Base-by-base conservation (phyloP, 2,329 filamentous ascomycete species). In the Colletotrichum phormii region DNA sequence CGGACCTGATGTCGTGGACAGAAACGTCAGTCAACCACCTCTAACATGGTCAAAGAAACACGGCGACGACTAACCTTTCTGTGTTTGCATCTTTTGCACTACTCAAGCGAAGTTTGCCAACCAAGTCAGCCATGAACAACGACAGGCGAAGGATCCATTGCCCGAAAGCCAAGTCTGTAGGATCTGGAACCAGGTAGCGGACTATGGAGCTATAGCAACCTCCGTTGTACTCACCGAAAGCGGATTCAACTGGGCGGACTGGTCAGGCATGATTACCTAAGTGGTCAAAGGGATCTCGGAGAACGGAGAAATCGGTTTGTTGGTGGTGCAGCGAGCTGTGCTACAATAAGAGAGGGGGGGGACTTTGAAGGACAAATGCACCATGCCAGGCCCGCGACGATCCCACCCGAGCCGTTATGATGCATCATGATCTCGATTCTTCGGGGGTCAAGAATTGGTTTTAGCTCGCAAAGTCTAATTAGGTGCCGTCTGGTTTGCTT, bases 1-100 rank as follows among this genome's bases (percentile, higher is more conserved):
- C 79, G 75, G 26, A 81, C 73, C 77, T 78, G 54, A 33, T n/a
- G 22, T 51, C 6, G 37, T 24, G 13, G 9, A 37, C 7, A 37
- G 26, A 59, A 59, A 9, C 9, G 53, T 69, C 13, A 69, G 66
- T 35, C 24, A 5, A 42, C 37, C 9, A 9, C 7, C 8, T 33
- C 4, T 7, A 12, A 15, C 7, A 54, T 18, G 7, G 2, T 18
- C 9, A 1, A 26, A 29, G 26, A 5, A 29, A 15, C 24, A 42
- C 8, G 15, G 13, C 18, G 13, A 8, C 24, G n/a, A 54, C 54
- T 54, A 3, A 68, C 69, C 64, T 71, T 71, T 58, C 69, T 58
- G 29, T 68, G 64, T 37, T 71, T 68, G 29, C 64, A 71, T 63
- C 58, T 31, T 58, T 63, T 71, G 49, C 69, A 71, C 69, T 71